These are phyloP conservation scores for Alternaria triticina DNA, from an alignment of 2,329 filamentous ascomycete species.

Conservation along the genomic window DNA sequence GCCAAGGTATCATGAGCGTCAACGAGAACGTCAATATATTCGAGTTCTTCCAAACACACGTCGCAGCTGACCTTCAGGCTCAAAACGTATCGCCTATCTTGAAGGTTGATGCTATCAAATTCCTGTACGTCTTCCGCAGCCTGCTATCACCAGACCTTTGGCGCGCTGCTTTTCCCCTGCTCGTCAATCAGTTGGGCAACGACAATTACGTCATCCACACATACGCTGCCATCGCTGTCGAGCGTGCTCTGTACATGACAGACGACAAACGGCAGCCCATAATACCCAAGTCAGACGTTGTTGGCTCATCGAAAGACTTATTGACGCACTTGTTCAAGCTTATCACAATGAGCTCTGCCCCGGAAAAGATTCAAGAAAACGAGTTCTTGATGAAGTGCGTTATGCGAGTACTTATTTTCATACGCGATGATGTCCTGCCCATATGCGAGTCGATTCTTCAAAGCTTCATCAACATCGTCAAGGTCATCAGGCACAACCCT, in stretches of 20 bases:
- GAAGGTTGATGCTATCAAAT: conserved; percentile 98
- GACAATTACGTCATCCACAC: conserved; percentile 97
- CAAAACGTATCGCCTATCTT: conserved; percentile 78
- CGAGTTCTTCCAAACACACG: conserved; percentile 91
- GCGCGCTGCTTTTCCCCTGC: conserved; percentile 84
- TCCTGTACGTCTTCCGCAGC: conserved; percentile 94
- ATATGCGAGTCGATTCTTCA: conserved; percentile 80
- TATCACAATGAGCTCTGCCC: conserved; percentile 81
- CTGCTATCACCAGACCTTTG: conserved; percentile 92
- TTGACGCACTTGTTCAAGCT: conserved; percentile 89
- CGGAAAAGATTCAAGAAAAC: conserved; percentile 96
- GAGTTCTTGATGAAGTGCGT: conserved; percentile 99
- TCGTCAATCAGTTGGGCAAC: conserved; percentile 90
- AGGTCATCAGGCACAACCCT: conserved; percentile 90
- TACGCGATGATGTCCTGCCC: conserved; percentile 78
- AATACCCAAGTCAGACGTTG: conserved; percentile 79
- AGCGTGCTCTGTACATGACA: conserved; percentile 84
- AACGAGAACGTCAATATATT: conserved; percentile 84
- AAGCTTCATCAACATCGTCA: conserved; percentile 87
- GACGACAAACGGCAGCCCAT: conserved; percentile 77
- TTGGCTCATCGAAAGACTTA: conserved; percentile 82
- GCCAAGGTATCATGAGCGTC: conserved; percentile 87
- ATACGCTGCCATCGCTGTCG: conserved; percentile 95
- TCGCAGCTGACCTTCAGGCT: conserved; percentile 86
- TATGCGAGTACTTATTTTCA: conserved; percentile 95